phyloP scores from a whole-genome alignment of 169 alveolate species.

The Plasmodium gaboni region DNA sequence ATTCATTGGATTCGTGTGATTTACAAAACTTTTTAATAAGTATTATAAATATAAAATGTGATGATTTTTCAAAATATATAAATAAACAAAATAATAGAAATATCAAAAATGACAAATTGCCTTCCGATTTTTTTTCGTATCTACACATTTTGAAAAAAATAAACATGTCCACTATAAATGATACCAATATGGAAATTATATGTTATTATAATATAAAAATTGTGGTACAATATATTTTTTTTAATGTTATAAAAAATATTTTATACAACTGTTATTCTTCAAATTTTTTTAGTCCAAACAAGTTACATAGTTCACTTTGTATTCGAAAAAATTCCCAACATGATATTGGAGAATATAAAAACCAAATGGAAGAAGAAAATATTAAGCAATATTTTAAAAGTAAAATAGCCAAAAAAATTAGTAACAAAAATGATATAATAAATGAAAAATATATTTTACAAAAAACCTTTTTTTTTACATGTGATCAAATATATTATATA shows the following conservation, averaged over 20 bases:
- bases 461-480: constrained; percentile 28
- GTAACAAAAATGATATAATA: constrained; percentile 24
- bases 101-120: neutral
- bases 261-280: constrained; percentile 54
- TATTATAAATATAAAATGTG: neutral
- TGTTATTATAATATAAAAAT: constrained; percentile 43
- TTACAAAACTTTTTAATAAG: neutral
- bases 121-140: constrained; percentile 8
- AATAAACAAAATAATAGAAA: constrained; percentile 7
- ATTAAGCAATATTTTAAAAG: constrained; percentile 12
- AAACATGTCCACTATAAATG: constrained; percentile 63
- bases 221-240: constrained; percentile 64
- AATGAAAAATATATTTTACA: constrained; percentile 30
- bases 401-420: constrained; percentile 45
- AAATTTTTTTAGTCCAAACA: constrained; percentile 35
- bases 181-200: constrained; percentile 58
- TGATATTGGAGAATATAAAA: neutral
- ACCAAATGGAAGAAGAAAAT: neutral
- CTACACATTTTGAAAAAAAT: constrained; percentile 51
- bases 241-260: constrained; percentile 40
- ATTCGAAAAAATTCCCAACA: constrained; percentile 14
- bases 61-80: neutral
- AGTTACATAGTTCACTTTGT: constrained; percentile 31
- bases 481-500: constrained; percentile 51
- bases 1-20: neutral